Percentiles rank a stretch among this genome's conserved stretches.
phyloP scores from a whole-genome alignment of 2,329 filamentous ascomycete genomes.

The Geosmithia flava region DNA sequence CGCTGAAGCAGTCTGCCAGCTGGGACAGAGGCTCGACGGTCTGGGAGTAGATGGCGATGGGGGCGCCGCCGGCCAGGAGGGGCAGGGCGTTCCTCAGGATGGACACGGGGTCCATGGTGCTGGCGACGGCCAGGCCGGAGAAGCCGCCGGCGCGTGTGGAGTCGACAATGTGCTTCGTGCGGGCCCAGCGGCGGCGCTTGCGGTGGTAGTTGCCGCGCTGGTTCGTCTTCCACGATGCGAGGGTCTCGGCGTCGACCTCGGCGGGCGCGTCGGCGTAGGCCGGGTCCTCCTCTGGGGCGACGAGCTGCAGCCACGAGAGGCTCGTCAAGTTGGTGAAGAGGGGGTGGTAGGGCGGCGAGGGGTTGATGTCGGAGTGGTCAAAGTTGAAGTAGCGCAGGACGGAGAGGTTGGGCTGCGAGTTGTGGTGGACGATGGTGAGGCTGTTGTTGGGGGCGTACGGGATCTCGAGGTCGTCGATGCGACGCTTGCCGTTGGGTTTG shows the following conservation, averaged over 20 bases:
- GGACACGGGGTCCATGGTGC: constrained; percentile 66
- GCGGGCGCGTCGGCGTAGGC: constrained; percentile 59
- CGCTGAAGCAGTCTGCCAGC: constrained; percentile 75
- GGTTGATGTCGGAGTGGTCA: constrained; percentile 54
- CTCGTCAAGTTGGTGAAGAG: constrained; percentile 71
- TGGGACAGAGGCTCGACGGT: constrained; percentile 66
- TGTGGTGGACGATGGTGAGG: constrained; percentile 68
- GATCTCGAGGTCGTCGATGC: constrained; percentile 41
- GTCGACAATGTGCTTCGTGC: constrained; percentile 60
- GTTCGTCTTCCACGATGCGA: constrained; percentile 65
- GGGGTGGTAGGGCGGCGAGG: constrained; percentile 53
- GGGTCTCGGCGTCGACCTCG: constrained; percentile 41
- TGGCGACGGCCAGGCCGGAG: constrained; percentile 72
- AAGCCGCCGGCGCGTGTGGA: constrained; percentile 65
- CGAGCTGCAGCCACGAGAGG: constrained; percentile 83
- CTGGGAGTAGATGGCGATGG: constrained; percentile 75
- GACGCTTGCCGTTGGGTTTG: constrained; percentile 9
- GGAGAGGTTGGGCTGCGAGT: constrained; percentile 77
- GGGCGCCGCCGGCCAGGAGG: constrained; percentile 69
- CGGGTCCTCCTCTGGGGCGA: constrained; percentile 63
- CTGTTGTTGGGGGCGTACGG: constrained; percentile 62
- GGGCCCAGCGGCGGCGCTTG: constrained; percentile 74
- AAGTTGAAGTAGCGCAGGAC: constrained; percentile 84
- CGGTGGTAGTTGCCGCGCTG: constrained; percentile 78
- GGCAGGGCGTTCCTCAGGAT: constrained; percentile 67